Evolutionary conservation across 495 filamentous ascomycete genomes (phyloP).

Genomic region (Hypomontagnella submonticulosa): DNA sequence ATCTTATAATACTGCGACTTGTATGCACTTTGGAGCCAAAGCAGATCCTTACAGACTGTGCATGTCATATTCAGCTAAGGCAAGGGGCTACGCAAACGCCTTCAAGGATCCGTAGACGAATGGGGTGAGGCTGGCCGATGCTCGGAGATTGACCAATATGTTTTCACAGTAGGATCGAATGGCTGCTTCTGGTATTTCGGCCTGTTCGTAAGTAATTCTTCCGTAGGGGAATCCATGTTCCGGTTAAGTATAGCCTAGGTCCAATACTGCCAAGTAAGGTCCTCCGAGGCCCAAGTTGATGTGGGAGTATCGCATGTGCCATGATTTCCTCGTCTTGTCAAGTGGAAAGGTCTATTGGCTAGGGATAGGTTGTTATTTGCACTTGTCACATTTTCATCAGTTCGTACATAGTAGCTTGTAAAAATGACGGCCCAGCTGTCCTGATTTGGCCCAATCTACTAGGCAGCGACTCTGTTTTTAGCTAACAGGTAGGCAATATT

Average conservation of each 20-base stretch:
- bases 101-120: slow-evolving; percentile 10
- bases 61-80: slow-evolving; percentile 32
- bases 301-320: slow-evolving; percentile 20
- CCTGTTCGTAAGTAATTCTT: slow-evolving; percentile 18
- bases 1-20: slow-evolving; percentile 15
- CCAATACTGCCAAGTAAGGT: slow-evolving; percentile 14
- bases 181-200: slow-evolving; percentile 19
- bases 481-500: too few relatives aligned
- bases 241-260: slow-evolving; percentile 23
- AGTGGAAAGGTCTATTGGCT: slow-evolving; percentile 3
- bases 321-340: slow-evolving; percentile 6
- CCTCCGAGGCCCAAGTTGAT: slow-evolving; percentile 20
- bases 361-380: neutral
- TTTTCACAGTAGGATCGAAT: slow-evolving; percentile 7
- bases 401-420: slow-evolving; percentile 1
- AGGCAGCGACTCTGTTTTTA: neutral
- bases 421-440: slow-evolving; percentile 5
- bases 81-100: slow-evolving; percentile 21
- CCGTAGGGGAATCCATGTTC: slow-evolving; percentile 18
- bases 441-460: neutral
- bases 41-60: slow-evolving; percentile 3
- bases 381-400: slow-evolving; percentile 3
- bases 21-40: slow-evolving; percentile 1
- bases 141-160: slow-evolving; percentile 39
- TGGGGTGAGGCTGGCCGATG: slow-evolving; percentile 28